Conservation (phyloP, 345 rosid species). For the Syzygium aqueum region DNA sequence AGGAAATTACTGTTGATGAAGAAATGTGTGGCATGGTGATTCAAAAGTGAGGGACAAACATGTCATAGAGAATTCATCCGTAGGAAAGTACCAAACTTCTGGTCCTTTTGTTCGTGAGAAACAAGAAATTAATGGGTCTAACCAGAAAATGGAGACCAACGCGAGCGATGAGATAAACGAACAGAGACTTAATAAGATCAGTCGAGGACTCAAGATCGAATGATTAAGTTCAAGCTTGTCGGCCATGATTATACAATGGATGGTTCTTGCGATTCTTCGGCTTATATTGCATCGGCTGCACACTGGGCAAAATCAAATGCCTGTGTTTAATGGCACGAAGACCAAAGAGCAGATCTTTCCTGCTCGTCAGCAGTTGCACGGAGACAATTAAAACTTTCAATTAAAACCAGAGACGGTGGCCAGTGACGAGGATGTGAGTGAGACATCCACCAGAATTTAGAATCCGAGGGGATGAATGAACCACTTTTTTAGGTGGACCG, state of each 20-base stretch:
- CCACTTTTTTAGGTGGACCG: neutral
- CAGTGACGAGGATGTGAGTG: neutral
- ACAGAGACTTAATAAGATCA: neutral
- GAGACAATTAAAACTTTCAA: neutral
- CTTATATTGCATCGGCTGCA: neutral
- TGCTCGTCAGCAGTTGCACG: neutral
- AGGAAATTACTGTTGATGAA: neutral
- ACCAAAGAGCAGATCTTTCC: neutral
- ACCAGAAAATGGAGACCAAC: neutral
- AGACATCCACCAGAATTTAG: neutral
- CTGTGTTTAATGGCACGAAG: neutral
- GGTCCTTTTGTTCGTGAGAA: neutral
- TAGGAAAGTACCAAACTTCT: neutral
- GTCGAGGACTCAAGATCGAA: neutral
- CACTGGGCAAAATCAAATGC: neutral
- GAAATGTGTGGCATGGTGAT: neutral
- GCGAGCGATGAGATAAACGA: neutral
- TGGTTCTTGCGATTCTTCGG: neutral
- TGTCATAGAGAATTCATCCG: neutral
- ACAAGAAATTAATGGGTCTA: neutral
- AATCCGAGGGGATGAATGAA: neutral
- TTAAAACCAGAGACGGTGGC: neutral
- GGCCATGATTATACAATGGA: neutral
- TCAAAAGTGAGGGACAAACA: neutral
- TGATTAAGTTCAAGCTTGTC: neutral